Conservation (phyloP, 805 yeast species). For the Blastobotrys muscicola region DNA sequence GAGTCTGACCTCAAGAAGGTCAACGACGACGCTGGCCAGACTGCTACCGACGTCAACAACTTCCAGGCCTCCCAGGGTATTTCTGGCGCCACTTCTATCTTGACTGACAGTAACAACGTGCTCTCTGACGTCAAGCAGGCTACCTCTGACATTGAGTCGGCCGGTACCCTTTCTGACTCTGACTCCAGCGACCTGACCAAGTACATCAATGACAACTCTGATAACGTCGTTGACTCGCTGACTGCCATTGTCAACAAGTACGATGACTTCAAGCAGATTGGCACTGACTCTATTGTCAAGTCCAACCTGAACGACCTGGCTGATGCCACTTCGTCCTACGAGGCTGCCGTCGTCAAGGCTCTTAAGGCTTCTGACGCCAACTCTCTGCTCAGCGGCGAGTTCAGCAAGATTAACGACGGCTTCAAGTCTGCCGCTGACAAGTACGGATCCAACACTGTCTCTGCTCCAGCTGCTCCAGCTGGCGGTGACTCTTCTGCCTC, state of each 20-base stretch:
- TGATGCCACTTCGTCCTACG: neutral
- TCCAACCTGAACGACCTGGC: neutral
- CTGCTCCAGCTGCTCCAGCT: too few species aligned
- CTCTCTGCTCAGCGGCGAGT: too few species aligned
- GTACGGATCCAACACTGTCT: too few species aligned
- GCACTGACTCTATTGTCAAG: neutral
- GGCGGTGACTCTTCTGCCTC: too few species aligned
- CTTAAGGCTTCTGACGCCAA: neutral
- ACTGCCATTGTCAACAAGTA: neutral
- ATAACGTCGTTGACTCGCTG: neutral
- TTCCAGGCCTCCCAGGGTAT: neutral
- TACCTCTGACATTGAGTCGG: neutral
- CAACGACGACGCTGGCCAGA: neutral
- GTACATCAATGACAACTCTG: neutral
- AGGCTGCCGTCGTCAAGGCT: neutral
- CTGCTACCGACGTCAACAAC: neutral
- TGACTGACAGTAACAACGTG: neutral
- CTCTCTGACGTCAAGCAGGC: neutral
- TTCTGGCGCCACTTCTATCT: neutral
- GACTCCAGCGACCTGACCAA: neutral
- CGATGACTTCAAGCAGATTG: neutral
- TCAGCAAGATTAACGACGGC: too few species aligned
- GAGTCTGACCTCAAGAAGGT: too few species aligned
- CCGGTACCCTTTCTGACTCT: neutral
- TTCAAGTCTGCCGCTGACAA: too few species aligned